These are phyloP conservation scores for Kwoniella heveanensis DNA, from an alignment of 768 basidiomycete genomes.

Conservation along the genomic window DNA sequence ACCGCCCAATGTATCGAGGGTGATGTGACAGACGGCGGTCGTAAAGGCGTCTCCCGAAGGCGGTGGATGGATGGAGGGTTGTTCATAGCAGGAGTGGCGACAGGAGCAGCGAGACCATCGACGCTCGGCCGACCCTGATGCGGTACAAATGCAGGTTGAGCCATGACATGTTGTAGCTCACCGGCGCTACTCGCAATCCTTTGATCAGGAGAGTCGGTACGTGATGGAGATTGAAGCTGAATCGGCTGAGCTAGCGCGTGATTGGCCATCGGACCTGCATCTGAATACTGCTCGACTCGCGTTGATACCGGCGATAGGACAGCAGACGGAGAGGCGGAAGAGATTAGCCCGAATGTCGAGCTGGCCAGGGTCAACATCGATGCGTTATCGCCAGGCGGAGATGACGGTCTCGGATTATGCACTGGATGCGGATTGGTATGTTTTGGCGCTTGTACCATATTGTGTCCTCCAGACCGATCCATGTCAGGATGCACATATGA, in stretches of 20 bases:
- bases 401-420: slow-evolving; percentile 91
- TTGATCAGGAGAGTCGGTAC: neutral
- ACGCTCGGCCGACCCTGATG: neutral
- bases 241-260: neutral
- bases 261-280: neutral
- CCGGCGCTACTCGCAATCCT: neutral
- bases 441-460: slow-evolving; percentile 73
- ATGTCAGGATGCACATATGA: slow-evolving; percentile 37
- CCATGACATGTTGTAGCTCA: neutral
- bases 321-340: slow-evolving; percentile 2
- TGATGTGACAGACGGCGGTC: slow-evolving; percentile 11
- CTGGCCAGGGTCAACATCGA: slow-evolving; percentile 90
- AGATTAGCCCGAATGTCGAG: slow-evolving; percentile 72
- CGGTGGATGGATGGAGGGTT: slow-evolving; percentile 10
- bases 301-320: neutral
- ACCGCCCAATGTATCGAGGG: slow-evolving; percentile 23
- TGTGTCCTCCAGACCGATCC: neutral
- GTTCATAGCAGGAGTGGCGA: neutral
- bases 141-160: neutral
- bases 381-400: slow-evolving; percentile 87
- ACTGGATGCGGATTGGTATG: slow-evolving; percentile 92
- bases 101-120: neutral
- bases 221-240: neutral
- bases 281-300: neutral
- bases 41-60: neutral